Evolutionary conservation across 345 rosid species (phyloP), one percentile per base, ranked within the genome.

Genomic region (Lepidium africanum): DNA sequence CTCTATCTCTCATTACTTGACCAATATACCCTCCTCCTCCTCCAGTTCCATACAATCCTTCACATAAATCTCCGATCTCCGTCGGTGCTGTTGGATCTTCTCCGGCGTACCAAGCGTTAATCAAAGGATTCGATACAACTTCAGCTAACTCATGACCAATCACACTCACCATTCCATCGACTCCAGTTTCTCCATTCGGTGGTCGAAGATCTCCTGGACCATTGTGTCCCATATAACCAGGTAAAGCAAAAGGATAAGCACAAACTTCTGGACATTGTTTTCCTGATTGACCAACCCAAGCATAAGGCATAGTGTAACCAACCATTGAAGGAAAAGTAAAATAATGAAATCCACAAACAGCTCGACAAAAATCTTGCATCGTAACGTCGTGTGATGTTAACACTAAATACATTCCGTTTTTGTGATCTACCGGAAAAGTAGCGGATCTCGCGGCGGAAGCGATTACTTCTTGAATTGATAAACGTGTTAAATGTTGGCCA

Each of bases 91-190:
- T 91, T 9, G 99, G 99, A 33, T 94, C 99, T 69, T 88, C 96
- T 7, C 99, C 99, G 10, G 99, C 99, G 62, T 94, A 94, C 99
- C 99, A 94, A 1, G 97, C 99, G 45, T 94, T 94, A 47, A 91
- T 84, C 58, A 94, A 48, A 2, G 99, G 99, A 53, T 94, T 94
- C 10, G 97, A 81, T 1, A 95, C 55, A 21, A 94, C 77, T 73
- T 94, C 99, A 0, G 97, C 99, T 5, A 94, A 67, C 81, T 94
- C 99, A 64, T 91, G 99, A 3, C 84, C 99, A 21, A 94, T 94
- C 59, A 94, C 99, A 71, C 97, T 94, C 16, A 94, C 83, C 99
- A 94, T 94, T 42, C 96, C 99, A 48, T 94, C 99, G 3, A 87
- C 82, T 0, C 97, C 97, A 9, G 87, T 77, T 21, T 90, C 97